Evolutionary conservation across 495 filamentous ascomycete species (phyloP), one percentile per base, ranked within the genome.

Genomic region (Aspergillus homomorphus): DNA sequence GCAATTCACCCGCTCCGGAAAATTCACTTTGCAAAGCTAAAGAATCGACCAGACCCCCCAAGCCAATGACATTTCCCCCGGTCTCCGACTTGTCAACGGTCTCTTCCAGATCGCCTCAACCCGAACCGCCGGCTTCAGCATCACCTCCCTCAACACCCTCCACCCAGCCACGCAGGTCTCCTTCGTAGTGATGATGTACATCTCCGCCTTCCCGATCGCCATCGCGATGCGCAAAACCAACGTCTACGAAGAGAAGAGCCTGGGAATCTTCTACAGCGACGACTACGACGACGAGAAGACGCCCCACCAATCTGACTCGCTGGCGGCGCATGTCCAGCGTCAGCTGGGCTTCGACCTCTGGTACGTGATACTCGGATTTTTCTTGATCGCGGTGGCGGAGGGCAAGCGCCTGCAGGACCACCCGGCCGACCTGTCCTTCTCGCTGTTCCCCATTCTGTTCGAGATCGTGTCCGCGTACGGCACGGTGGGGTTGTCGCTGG

Each of bases 141-240:
- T 86, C 54, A 79, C 91, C 66, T 86, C 87, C 58, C 76, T 96
- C 23, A 73, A 86, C 10, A 62, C 69, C 5, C 78, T 96, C 14
- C 91, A 95, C 65, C 91, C 91, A 1, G 91, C 84, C 1, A 89
- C 93, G 15, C 91, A 96, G 68, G 86, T 92, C 20, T 92, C 89
- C 33, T 96, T 93, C 73, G 73, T 95, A 65, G 82, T 94, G 65
- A 96, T 96, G 91, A 96, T 96, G 91, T 96, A 96, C 73, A 96
- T 96, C 62, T 94, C 91, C 26, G 89, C 92, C 53, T 89, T 93
- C 63, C 91, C 91, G 24, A 90, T 93, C 62, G 91, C 91, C 53
- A 94, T 96, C 51, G 88, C 87, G 20, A 85, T 96, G 57, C 88
- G 91, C 44, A 80, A 88, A 58, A 95, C 91, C 24, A 96, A 96